A percentile compares a stretch with the other conserved stretches of the same genome.
Evolutionary conservation across 306 rosid species (phyloP).

Genomic region (Notholithocarpus densiflorus): DNA sequence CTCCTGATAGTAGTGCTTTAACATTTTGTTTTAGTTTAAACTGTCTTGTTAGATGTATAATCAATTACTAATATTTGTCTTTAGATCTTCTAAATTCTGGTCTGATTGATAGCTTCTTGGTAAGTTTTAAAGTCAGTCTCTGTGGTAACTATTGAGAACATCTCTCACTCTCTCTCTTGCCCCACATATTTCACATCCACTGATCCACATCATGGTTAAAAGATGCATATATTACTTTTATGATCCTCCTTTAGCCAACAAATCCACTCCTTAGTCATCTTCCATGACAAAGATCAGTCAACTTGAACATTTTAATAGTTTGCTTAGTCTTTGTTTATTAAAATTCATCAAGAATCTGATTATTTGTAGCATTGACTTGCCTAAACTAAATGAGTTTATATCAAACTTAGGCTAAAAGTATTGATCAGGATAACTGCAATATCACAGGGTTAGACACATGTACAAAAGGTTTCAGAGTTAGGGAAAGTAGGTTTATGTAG

Average conservation of each 20-base stretch:
- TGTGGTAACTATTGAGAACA: not conserved
- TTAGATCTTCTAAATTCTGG: not conserved
- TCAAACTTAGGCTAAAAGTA: not conserved
- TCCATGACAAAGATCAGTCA: not conserved
- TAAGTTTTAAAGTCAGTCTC: not conserved
- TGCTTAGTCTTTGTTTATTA: not conserved
- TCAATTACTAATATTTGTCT: not conserved
- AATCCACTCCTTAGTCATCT: not conserved
- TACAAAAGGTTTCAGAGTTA: not conserved
- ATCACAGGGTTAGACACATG: not conserved
- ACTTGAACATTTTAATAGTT: not conserved
- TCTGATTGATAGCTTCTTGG: not conserved
- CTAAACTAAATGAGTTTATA: not conserved
- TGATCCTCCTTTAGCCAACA: conserved; percentile 16
- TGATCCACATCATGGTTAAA: not conserved
- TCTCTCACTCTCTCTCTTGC: not conserved
- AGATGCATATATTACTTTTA: not conserved
- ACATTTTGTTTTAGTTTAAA: not conserved
- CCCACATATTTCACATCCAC: not conserved
- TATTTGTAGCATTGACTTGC: not conserved
- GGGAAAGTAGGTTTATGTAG: not conserved
- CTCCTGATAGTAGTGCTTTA: not conserved
- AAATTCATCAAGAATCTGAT: not conserved
- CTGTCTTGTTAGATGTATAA: not conserved
- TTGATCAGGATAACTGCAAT: not conserved